These are phyloP conservation scores for Stachybotrys chartarum DNA, from an alignment of 2,329 filamentous ascomycete species.

Conservation along the genomic window DNA sequence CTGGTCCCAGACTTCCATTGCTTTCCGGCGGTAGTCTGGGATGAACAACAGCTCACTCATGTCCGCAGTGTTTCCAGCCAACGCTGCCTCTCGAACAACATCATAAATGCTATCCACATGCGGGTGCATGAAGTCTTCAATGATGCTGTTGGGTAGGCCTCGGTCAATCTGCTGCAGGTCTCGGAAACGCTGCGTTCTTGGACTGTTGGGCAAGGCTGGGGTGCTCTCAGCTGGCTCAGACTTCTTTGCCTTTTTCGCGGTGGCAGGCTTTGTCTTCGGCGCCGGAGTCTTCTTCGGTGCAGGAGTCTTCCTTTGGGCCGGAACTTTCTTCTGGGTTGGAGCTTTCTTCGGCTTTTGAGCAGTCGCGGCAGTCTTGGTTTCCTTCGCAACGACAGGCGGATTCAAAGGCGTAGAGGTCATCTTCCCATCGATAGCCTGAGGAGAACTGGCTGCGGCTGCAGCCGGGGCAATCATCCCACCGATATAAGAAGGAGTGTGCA, in stretches of 20 bases:
- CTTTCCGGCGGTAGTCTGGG: not conserved
- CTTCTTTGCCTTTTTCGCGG: not conserved
- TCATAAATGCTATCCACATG: not conserved
- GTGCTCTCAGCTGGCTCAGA: not conserved
- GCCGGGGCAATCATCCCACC: not conserved
- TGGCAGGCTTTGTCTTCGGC: not conserved
- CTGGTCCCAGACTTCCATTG: constrained; percentile 1
- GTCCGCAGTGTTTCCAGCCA: not conserved
- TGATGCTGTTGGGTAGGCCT: constrained; percentile 2
- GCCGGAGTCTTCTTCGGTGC: not conserved
- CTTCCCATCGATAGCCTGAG: too few relatives aligned
- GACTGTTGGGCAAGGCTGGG: not conserved
- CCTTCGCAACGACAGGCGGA: too few relatives aligned
- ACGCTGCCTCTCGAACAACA: constrained; percentile 2
- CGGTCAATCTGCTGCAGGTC: not conserved
- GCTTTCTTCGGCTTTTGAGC: not conserved
- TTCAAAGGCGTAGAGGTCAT: too few relatives aligned
- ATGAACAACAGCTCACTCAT: not conserved
- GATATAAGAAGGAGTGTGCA: not conserved
- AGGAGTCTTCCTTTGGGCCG: not conserved
- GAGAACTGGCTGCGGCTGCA: not conserved
- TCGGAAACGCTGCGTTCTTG: not conserved
- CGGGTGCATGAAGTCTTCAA: constrained; percentile 4
- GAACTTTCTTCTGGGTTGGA: not conserved
- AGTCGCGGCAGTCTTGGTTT: too few relatives aligned